Conservation (phyloP, 768 basidiomycete genomes). For the Leucosporidium scottii region DNA sequence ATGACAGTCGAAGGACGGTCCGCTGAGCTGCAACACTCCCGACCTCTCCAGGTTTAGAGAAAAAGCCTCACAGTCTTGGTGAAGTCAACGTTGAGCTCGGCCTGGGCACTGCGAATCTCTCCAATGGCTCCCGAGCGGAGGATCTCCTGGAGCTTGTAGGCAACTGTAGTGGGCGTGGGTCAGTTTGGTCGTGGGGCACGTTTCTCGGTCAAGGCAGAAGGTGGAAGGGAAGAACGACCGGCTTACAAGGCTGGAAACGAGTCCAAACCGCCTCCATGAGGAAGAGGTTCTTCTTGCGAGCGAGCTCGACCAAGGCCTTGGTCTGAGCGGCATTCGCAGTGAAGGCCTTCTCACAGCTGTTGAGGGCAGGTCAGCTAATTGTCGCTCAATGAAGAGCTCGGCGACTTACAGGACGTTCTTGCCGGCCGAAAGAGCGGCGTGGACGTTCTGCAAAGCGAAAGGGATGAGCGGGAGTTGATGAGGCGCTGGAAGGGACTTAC, state of each 20-base stretch:
- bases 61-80: neutral
- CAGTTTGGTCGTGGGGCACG: too few species aligned
- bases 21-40: too few species aligned
- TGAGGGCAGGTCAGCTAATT: too few species aligned
- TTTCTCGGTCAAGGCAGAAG: too few species aligned
- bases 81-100: constrained; percentile 39
- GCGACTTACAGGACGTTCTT: constrained; percentile 38
- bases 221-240: too few species aligned
- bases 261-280: constrained; percentile 45
- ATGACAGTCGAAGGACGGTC: too few species aligned
- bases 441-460: constrained; percentile 38
- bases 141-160: constrained; percentile 38
- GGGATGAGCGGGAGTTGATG: constrained; percentile 13
- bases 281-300: constrained; percentile 40
- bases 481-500: neutral
- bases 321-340: constrained; percentile 41
- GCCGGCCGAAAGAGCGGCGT: constrained; percentile 31
- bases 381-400: too few species aligned
- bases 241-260: constrained; percentile 38
- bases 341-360: constrained; percentile 40
- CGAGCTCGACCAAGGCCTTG: constrained; percentile 37
- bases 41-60: too few species aligned
- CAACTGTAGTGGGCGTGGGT: neutral
- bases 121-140: constrained; percentile 39
- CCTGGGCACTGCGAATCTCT: constrained; percentile 36